phyloP scores from a whole-genome alignment of 2,329 filamentous ascomycete species.

The Laburnicola sp. region DNA sequence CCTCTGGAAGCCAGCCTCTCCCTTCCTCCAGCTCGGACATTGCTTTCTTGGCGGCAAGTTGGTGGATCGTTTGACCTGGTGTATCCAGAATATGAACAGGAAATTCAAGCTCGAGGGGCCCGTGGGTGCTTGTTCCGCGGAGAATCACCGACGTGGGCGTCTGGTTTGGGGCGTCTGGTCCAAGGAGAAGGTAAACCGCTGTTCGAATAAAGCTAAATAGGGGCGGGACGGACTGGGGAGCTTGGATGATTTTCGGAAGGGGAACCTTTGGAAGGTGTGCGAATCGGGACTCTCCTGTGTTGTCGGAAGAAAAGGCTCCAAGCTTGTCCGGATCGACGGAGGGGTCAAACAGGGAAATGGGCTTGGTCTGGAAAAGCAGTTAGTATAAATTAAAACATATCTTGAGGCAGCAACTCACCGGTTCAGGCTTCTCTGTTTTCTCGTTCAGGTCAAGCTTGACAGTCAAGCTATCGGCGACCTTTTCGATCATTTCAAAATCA shows the following conservation, averaged over 20 bases:
- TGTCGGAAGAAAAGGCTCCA: slow-evolving; percentile 29
- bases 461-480: slow-evolving; percentile 54
- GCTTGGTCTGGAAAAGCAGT: slow-evolving; percentile 37
- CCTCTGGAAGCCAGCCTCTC: slow-evolving; percentile 61
- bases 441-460: slow-evolving; percentile 42
- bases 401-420: slow-evolving; percentile 13
- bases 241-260: slow-evolving; percentile 63
- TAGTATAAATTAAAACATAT: slow-evolving; percentile 9
- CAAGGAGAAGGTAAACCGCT: slow-evolving; percentile 66
- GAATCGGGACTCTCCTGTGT: slow-evolving; percentile 45
- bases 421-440: slow-evolving; percentile 12
- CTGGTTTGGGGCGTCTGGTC: slow-evolving; percentile 52
- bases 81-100: slow-evolving; percentile 57
- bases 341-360: slow-evolving; percentile 64
- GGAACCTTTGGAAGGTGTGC: slow-evolving; percentile 58
- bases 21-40: slow-evolving; percentile 71
- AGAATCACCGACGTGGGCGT: slow-evolving; percentile 62
- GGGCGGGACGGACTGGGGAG: slow-evolving; percentile 64
- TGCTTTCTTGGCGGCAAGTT: slow-evolving; percentile 70
- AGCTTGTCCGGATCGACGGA: slow-evolving; percentile 51
- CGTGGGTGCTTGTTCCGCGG: slow-evolving; percentile 59
- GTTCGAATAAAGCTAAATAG: slow-evolving; percentile 70
- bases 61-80: slow-evolving; percentile 63
- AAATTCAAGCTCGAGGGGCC: slow-evolving; percentile 66
- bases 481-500: slow-evolving; percentile 67